These are phyloP conservation scores for Tephrocybe rancida DNA, from an alignment of 768 basidiomycete species.

Conservation along the genomic window DNA sequence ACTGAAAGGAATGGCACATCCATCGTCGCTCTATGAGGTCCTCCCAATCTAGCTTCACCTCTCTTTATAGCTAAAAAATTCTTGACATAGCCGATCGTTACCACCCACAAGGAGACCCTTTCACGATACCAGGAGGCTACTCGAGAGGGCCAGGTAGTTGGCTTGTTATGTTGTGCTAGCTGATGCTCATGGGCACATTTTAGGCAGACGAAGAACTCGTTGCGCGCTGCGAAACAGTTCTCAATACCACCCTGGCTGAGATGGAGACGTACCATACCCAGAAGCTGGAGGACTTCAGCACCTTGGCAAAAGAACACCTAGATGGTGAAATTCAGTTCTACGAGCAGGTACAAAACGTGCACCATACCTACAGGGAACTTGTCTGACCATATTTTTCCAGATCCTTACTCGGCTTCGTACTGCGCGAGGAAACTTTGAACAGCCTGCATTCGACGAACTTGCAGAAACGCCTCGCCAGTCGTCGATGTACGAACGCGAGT, in stretches of 20 bases:
- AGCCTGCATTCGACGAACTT: conserved; percentile 50
- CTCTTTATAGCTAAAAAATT: not conserved
- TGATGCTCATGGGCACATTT: not conserved
- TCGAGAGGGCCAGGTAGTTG: conserved; percentile 35
- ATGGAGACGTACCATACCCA: conserved; percentile 80
- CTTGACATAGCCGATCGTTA: conserved; percentile 58
- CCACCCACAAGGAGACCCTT: conserved; percentile 74
- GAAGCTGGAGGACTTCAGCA: conserved; percentile 69
- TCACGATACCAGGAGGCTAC: conserved; percentile 64
- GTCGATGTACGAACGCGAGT: conserved; percentile 77
- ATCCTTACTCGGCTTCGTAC: conserved; percentile 58
- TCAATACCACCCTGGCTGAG: conserved; percentile 89
- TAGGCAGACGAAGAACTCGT: conserved; percentile 68
- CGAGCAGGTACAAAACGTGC: conserved; percentile 52
- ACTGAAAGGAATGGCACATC: conserved; percentile 77
- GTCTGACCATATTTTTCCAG: conserved; percentile 28
- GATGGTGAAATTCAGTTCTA: conserved; percentile 79
- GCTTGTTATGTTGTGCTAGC: not conserved
- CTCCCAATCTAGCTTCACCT: not conserved
- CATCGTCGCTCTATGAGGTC: conserved; percentile 71
- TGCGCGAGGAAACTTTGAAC: conserved; percentile 58
- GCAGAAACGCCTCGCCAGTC: conserved; percentile 55
- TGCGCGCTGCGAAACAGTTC: conserved; percentile 81
- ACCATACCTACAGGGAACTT: not conserved
- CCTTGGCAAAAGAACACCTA: conserved; percentile 64